Evolutionary conservation across 495 filamentous ascomycete genomes (phyloP).

Genomic region (Usnea hakonensis): DNA sequence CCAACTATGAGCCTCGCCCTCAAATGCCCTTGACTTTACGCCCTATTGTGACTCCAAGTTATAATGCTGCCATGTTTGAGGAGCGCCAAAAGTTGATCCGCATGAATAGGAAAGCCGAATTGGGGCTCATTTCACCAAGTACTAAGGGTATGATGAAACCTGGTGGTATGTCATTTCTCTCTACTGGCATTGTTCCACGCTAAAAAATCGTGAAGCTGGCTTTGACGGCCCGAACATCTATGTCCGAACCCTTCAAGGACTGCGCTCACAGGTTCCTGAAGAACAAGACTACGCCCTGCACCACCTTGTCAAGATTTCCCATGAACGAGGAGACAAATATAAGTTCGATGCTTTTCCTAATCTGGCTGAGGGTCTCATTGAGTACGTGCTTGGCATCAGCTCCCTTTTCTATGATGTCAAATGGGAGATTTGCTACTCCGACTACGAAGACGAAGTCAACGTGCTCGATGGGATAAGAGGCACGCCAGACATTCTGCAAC

Average conservation of each 20-base stretch:
- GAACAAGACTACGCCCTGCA: slow-evolving; percentile 87
- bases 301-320: slow-evolving; percentile 91
- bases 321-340: slow-evolving; percentile 90
- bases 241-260: slow-evolving; percentile 66
- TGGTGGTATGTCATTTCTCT: slow-evolving; percentile 36
- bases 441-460: slow-evolving; percentile 41
- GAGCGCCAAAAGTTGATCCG: slow-evolving; percentile 36
- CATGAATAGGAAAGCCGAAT: slow-evolving; percentile 22
- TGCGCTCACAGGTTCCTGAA: slow-evolving; percentile 68
- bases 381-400: slow-evolving; percentile 68
- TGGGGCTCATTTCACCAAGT: slow-evolving; percentile 16
- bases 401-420: slow-evolving; percentile 71
- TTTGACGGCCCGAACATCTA: slow-evolving; percentile 80
- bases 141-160: slow-evolving; percentile 46
- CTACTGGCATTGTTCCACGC: not conserved
- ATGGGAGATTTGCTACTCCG: slow-evolving; percentile 68
- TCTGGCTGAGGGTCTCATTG: slow-evolving; percentile 79
- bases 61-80: slow-evolving; percentile 55
- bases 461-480: slow-evolving; percentile 70
- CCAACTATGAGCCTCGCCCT: slow-evolving; percentile 51
- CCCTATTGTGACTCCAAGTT: slow-evolving; percentile 61
- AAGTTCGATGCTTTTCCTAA: slow-evolving; percentile 87
- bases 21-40: slow-evolving; percentile 52
- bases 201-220: slow-evolving; percentile 35
- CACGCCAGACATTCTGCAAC: slow-evolving; percentile 64